phyloP scores from a whole-genome alignment of 2,329 filamentous ascomycete species.

The Colletotrichum shisoi region DNA sequence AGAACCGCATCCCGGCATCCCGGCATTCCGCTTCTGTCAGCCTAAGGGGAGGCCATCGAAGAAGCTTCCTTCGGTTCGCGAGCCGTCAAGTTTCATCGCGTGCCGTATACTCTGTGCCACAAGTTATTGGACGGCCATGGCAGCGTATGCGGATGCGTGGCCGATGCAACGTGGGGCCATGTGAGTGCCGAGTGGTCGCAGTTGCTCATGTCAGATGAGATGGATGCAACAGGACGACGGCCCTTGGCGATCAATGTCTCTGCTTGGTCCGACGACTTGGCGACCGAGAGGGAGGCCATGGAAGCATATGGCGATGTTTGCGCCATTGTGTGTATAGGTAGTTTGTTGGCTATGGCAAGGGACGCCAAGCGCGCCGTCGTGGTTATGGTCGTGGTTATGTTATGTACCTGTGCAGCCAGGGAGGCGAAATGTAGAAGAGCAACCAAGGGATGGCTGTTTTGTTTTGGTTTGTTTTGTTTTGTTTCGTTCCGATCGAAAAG shows the following conservation, averaged over 20 bases:
- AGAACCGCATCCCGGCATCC: not conserved
- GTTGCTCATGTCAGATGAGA: conserved; percentile 26
- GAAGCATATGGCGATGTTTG: not conserved
- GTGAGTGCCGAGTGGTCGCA: conserved; percentile 7
- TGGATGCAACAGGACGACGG: not conserved
- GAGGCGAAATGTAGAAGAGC: not conserved
- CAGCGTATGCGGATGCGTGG: too few relatives aligned
- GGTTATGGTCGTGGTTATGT: too few relatives aligned
- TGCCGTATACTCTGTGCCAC: too few relatives aligned
- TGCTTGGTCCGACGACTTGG: not conserved
- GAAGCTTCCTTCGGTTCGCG: not conserved
- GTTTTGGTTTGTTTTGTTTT: not conserved
- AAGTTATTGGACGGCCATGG: too few relatives aligned
- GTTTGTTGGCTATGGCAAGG: not conserved
- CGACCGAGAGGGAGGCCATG: not conserved
- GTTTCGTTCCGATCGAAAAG: not conserved
- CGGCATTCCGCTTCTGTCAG: not conserved
- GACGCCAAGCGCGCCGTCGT: not conserved
- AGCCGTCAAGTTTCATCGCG: not conserved
- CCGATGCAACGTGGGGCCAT: conserved; percentile 10
- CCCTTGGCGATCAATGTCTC: not conserved
- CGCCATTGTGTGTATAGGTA: not conserved
- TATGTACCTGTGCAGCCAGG: not conserved
- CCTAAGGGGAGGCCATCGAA: not conserved
- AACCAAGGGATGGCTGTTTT: not conserved